Percentiles rank a stretch among this genome's conserved stretches.
Evolutionary conservation across 345 rosid genomes (phyloP).

Genomic region (Ceriops zippeliana): DNA sequence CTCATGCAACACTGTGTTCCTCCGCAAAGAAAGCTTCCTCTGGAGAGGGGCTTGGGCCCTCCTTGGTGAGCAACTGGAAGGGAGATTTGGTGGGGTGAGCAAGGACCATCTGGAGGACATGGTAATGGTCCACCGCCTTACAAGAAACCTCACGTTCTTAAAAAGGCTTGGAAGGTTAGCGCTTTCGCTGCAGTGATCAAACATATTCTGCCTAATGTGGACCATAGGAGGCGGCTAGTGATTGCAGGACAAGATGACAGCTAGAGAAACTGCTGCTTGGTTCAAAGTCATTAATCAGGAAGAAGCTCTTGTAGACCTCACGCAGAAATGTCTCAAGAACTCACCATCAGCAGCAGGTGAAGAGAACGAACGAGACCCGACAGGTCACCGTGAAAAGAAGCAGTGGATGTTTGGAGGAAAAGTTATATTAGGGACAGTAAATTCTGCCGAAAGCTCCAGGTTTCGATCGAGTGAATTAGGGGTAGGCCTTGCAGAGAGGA

Average conservation of each 20-base stretch:
- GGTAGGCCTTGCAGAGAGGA: conserved; percentile 38
- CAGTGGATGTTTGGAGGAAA: conserved; percentile 18
- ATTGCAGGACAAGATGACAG: conserved; percentile 69
- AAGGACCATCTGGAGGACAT: conserved; percentile 39
- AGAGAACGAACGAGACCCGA: conserved; percentile 9
- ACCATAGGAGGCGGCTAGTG: conserved; percentile 41
- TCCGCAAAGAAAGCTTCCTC: conserved; percentile 56
- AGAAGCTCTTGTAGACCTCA: conserved; percentile 33
- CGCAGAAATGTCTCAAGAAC: conserved; percentile 35
- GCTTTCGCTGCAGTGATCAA: conserved; percentile 62
- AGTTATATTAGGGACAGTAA: conserved; percentile 7
- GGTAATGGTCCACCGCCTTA: conserved; percentile 64
- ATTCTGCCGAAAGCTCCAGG: conserved; percentile 29
- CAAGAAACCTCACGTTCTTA: conserved; percentile 63
- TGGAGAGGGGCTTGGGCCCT: conserved; percentile 57
- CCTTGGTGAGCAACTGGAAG: conserved; percentile 74
- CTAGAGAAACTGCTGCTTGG: conserved; percentile 57
- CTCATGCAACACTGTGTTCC: conserved; percentile 64
- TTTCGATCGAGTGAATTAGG: conserved; percentile 31
- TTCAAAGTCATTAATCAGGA: conserved; percentile 55
- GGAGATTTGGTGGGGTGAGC: conserved; percentile 67
- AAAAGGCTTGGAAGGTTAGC: conserved; percentile 70
- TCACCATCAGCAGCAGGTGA: conserved; percentile 22
- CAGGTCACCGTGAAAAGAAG: conserved; percentile 22
- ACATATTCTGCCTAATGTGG: conserved; percentile 53